phyloP scores from a whole-genome alignment of 2,329 filamentous ascomycete genomes.

The Colletotrichum sp. region DNA sequence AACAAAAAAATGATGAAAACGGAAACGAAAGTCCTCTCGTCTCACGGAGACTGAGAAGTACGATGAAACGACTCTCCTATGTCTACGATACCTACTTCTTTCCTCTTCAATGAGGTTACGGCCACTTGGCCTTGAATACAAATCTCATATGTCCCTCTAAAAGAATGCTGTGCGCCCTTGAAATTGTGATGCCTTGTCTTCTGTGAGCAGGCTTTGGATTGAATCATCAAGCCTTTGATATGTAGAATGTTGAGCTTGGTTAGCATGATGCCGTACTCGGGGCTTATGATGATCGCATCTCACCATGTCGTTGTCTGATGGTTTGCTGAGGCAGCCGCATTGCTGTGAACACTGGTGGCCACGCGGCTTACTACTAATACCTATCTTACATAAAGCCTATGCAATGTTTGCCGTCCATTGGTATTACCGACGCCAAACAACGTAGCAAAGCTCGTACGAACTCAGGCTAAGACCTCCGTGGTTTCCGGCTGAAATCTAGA shows the following conservation, averaged over 20 bases:
- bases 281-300: background rate
- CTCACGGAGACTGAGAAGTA: constrained; percentile 3
- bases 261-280: rapidly evolving
- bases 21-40: background rate
- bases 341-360: rapidly evolving
- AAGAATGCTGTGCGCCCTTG: background rate
- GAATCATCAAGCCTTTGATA: rapidly evolving
- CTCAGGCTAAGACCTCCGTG: background rate
- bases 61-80: constrained; percentile 15
- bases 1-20: background rate
- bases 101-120: constrained; percentile 3
- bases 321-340: background rate
- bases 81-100: constrained; percentile 12
- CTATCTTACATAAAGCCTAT: background rate
- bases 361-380: rapidly evolving
- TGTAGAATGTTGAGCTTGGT: too few species aligned
- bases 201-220: rapidly evolving
- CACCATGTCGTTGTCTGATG: background rate
- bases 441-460: background rate
- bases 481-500: background rate
- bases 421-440: background rate
- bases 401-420: background rate
- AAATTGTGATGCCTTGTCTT: background rate
- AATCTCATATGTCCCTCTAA: constrained; percentile 1
- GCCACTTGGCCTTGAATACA: constrained; percentile 19